Conservation (phyloP, 768 basidiomycete genomes). For the Russula compacta region DNA sequence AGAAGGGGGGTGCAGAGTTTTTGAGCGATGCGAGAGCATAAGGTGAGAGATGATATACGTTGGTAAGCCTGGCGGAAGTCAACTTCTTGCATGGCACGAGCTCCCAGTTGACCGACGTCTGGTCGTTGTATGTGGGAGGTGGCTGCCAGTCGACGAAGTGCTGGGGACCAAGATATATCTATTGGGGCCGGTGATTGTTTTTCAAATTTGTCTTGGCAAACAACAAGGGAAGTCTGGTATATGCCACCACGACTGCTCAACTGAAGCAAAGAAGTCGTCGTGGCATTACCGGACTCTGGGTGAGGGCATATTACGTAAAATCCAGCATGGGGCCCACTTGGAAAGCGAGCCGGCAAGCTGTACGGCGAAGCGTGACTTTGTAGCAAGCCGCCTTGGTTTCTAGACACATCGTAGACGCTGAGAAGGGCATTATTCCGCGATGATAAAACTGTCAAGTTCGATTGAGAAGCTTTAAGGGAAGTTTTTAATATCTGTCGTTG, state of each 20-base stretch:
- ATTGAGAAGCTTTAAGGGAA: constrained; percentile 27
- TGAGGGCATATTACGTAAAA: constrained; percentile 28
- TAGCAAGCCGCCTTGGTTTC: constrained; percentile 32
- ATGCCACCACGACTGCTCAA: constrained; percentile 13
- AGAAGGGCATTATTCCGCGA: constrained; percentile 51
- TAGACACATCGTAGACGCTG: constrained; percentile 56
- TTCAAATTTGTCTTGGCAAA: not conserved
- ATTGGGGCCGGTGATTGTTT: not conserved
- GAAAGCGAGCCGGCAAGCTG: constrained; percentile 29
- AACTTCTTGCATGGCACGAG: constrained; percentile 35
- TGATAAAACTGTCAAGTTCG: constrained; percentile 43
- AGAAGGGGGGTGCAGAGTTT: not conserved
- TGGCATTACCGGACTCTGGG: constrained; percentile 11
- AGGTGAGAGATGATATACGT: constrained; percentile 31
- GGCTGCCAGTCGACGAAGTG: constrained; percentile 1
- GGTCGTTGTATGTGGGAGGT: not conserved
- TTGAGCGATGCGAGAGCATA: not conserved
- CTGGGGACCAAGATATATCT: constrained; percentile 4
- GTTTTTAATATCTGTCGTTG: not conserved
- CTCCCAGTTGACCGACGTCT: constrained; percentile 34
- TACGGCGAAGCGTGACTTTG: constrained; percentile 39
- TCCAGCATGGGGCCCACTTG: constrained; percentile 27
- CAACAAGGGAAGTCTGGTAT: constrained; percentile 3
- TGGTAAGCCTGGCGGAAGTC: constrained; percentile 48
- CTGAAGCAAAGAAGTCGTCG: constrained; percentile 8